phyloP scores from a whole-genome alignment of 768 basidiomycete genomes.

The Amanita muscaria region DNA sequence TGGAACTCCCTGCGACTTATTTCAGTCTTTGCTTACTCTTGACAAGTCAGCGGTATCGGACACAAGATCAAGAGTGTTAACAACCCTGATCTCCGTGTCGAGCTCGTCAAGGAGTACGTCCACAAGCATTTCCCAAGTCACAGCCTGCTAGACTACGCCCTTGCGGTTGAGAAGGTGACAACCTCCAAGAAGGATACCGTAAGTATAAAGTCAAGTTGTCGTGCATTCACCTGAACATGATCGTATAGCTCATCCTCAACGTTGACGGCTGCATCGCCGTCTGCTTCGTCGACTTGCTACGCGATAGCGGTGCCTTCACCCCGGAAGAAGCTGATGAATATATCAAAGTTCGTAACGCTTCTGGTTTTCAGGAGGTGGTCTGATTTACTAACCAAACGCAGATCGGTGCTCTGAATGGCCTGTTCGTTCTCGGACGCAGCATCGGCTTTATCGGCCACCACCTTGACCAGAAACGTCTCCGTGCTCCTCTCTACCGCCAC shows the following conservation, averaged over 20 bases:
- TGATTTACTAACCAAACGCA: slow-evolving; percentile 9
- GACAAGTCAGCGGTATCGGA: slow-evolving; percentile 87
- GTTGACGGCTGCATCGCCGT: slow-evolving; percentile 95
- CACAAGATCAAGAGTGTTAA: slow-evolving; percentile 99
- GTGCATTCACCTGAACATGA: neutral
- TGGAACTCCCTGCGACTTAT: slow-evolving; percentile 1
- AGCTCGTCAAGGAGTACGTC: slow-evolving; percentile 94
- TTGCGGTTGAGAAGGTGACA: slow-evolving; percentile 96
- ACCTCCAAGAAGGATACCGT: slow-evolving; percentile 96
- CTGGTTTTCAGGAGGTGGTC: neutral
- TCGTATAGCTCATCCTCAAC: slow-evolving; percentile 76
- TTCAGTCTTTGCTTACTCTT: slow-evolving; percentile 5
- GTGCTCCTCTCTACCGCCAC: slow-evolving; percentile 88
- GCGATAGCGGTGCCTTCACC: slow-evolving; percentile 89
- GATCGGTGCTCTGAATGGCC: slow-evolving; percentile 90
- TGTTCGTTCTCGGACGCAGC: slow-evolving; percentile 95
- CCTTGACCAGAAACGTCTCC: slow-evolving; percentile 92
- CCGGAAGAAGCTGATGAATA: slow-evolving; percentile 96
- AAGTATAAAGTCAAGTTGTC: slow-evolving; percentile 15
- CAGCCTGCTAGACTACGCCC: slow-evolving; percentile 86
- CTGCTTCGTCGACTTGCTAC: slow-evolving; percentile 91
- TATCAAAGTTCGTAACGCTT: slow-evolving; percentile 50
- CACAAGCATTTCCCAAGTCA: slow-evolving; percentile 94
- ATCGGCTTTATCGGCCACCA: slow-evolving; percentile 98
- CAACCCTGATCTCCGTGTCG: slow-evolving; percentile 89